These are phyloP conservation scores for Phytophthora brassicae DNA, from an alignment of 352 stramenopile genomes.

Conservation along the genomic window DNA sequence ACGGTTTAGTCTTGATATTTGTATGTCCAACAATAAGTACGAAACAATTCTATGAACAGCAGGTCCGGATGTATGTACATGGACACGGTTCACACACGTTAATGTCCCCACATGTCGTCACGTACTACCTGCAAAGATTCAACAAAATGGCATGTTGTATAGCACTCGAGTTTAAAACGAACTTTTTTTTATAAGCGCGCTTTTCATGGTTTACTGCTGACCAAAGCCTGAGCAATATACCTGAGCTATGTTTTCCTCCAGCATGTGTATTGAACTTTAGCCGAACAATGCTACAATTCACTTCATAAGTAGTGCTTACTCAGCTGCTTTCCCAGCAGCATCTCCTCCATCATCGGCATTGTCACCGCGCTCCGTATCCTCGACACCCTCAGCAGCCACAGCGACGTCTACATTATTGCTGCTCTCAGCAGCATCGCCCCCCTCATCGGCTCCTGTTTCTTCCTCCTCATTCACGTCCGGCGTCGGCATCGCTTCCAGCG, in stretches of 20 bases:
- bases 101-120: not conserved
- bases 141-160: no score
- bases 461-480: no score
- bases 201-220: not conserved
- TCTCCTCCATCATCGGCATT: not conserved
- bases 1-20: no score
- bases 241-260: not conserved
- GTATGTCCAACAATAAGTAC: no score
- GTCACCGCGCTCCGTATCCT: no score
- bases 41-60: no score
- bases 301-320: not conserved
- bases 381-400: no score
- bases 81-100: no score
- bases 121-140: not conserved
- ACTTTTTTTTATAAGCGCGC: not conserved
- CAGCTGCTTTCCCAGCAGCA: not conserved
- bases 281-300: not conserved
- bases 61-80: no score
- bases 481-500: not conserved
- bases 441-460: no score
- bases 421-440: no score
- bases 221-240: not conserved
- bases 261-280: not conserved
- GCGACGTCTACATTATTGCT: no score
- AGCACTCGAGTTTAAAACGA: not conserved